Evolutionary conservation across 768 basidiomycete species (phyloP), one percentile per base, ranked within the genome.

Genomic region (Galerina sulciceps): DNA sequence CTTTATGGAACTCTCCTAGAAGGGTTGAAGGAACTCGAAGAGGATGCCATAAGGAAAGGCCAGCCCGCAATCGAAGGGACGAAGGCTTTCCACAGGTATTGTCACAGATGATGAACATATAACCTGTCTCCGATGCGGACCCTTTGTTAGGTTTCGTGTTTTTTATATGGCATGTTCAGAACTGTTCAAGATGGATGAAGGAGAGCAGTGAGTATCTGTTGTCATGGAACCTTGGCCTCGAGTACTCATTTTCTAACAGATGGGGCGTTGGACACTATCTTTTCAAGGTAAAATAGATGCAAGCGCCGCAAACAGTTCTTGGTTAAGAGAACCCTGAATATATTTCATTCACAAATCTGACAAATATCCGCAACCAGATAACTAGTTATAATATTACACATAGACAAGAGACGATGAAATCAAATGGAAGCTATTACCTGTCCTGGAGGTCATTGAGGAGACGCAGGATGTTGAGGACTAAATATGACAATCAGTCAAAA

Each of bases 401-500:
- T 58, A 57, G 26, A 52, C 50, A 52, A 40, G 36, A 23, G 15
- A 42, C 20, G 17, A 10, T 26, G 3, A 37, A 9, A 8, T 14
- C 34, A 14, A 18, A 20, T 18, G 20, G 14, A 18, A 38, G 43
- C n/a, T 44, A 31, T 53, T 41, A 57, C 35, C 76, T 77, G n/a
- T 84, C 82, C 64, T 83, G 77, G 46, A 82, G 41, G 62, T 84
- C 76, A 65, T 87, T 92, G 66, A 96, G 72, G 60, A 95, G 81
- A 59, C 94, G 90, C 54, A 96, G 84, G 67, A 96, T 93, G 72
- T 81, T 90, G 69, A 96, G 73, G 85, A 95, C 90, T 91, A 61
- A 14, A 51, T 60, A 26, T 53, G 38, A 41, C 31, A 37, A 37
- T 64, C n/a, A 70, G 52, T 53, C 13, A 31, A 1, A 17, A 36